Conservation (phyloP, 1,284 basidiomycete species). For the Ustilago crameri region DNA sequence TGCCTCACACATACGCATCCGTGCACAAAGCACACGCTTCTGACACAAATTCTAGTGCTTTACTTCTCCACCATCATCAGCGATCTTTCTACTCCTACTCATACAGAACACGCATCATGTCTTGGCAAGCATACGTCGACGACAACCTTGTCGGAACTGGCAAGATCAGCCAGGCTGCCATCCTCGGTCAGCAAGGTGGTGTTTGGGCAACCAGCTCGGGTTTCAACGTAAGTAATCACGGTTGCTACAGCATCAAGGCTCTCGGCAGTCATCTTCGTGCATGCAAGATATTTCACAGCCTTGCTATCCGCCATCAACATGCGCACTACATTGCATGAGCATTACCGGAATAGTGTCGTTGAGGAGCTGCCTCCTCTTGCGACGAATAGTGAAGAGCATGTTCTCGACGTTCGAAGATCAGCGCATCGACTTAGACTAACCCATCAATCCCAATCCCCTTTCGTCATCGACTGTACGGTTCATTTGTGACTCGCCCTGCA, state of each 20-base stretch:
- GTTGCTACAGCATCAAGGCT: no score
- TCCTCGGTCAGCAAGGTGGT: constrained; percentile 84
- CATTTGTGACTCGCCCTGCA: neutral
- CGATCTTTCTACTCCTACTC: neutral
- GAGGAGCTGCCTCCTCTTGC: no score
- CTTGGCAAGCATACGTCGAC: constrained; percentile 83
- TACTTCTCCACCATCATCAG: constrained; percentile 1
- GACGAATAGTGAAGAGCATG: no score
- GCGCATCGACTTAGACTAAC: no score
- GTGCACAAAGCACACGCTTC: constrained; percentile 1
- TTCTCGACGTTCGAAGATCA: no score
- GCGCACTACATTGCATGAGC: no score
- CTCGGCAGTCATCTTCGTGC: no score
- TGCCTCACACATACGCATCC: neutral
- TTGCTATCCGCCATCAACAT: no score
- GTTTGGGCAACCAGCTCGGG: constrained; percentile 83
- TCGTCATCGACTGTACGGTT: no score
- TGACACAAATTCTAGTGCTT: neutral
- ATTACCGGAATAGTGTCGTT: no score
- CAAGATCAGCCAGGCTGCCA: constrained; percentile 82
- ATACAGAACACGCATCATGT: constrained; percentile 39
- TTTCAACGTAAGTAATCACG: constrained; percentile 75
- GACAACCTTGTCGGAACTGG: constrained; percentile 81
- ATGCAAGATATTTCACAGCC: no score
- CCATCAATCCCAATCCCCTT: no score